Percentiles rank a stretch among this genome's conserved stretches.
These are phyloP conservation scores for Macrophomina pseudophaseolina DNA, from an alignment of 2,329 filamentous ascomycete genomes.

Conservation along the genomic window DNA sequence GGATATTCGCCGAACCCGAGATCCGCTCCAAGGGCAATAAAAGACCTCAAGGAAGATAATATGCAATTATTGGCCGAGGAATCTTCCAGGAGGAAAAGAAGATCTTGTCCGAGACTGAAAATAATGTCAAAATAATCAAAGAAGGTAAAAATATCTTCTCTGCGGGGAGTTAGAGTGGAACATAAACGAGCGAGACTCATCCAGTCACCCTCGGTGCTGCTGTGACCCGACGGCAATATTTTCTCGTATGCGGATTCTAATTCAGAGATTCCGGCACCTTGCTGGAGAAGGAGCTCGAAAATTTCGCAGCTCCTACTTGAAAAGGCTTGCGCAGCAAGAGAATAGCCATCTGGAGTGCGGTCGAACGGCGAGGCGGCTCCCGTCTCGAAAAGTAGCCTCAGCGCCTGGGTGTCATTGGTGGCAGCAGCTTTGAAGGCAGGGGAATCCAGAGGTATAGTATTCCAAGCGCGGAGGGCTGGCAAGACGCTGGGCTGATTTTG, in stretches of 20 bases:
- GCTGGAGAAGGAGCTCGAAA: background rate
- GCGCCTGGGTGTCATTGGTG: background rate
- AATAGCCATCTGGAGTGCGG: background rate
- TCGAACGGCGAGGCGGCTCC: background rate
- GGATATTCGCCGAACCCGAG: too few species aligned
- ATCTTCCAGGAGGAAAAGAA: too few species aligned
- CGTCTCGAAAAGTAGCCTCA: background rate
- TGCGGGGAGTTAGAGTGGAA: too few species aligned
- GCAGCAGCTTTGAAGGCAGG: background rate
- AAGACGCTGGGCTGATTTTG: background rate
- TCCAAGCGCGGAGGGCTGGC: background rate
- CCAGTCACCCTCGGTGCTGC: too few species aligned
- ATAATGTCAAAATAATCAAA: too few species aligned
- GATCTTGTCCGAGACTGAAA: too few species aligned
- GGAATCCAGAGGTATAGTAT: background rate
- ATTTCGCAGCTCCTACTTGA: rapidly evolving
- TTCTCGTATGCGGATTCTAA: background rate
- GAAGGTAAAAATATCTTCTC: too few species aligned
- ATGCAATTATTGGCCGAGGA: too few species aligned
- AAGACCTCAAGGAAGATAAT: too few species aligned
- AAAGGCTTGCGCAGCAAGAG: background rate
- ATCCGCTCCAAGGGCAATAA: too few species aligned
- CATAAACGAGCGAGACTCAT: too few species aligned
- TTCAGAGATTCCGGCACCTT: background rate
- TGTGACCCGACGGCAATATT: too few species aligned